Evolutionary conservation across 2,329 filamentous ascomycete genomes (phyloP), one percentile per base, ranked within the genome.

Genomic region (Pestalotiopsis sp.): DNA sequence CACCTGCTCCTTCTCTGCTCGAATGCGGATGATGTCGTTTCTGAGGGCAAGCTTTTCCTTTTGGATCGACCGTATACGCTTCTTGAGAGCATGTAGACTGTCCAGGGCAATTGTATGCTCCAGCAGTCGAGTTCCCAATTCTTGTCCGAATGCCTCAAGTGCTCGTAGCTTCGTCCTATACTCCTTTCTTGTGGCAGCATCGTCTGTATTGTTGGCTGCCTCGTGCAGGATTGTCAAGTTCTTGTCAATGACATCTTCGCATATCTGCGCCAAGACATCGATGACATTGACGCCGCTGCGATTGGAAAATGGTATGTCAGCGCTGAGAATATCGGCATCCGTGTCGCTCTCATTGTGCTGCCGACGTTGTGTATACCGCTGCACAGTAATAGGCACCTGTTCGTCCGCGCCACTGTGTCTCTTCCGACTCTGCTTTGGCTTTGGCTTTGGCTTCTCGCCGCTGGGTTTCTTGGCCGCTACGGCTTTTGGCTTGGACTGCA

Each of bases 81-180:
- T 88, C 66, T 85, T 83, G 65, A 91, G 79, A 14, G 86, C 83
- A 70, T 89, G 84, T 71, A 87, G 83, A 59, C 87, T 85, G 70
- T 91, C 89, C 4, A 91, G 81, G 20, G 87, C 86, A 45, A 90
- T 88, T 0, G 88, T 86, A 77, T 91, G 88, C 69, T 89, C 85
- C 17, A 91, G 78, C 25, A 91, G 77, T 23, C 86, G 82, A 25
- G 83, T 84, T 52, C 83, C 82, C 65, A 91, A 73, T 72, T 90
- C 88, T 70, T 87, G 85, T 66, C 83, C 82, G 71, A 90, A 91
- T 13, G 86, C 85, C 69, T 89, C 86, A 11, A 91, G 77, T 5
- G 88, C 87, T 59, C 84, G 80, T 57, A 85, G 81, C 75, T 90
- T 90, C 13, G 85, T 85, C 62, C 83, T 82, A 14, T 83, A 84